These are phyloP conservation scores for Entomophthora muscae DNA, from an alignment of 371 early-diverging fungal species.

Conservation along the genomic window DNA sequence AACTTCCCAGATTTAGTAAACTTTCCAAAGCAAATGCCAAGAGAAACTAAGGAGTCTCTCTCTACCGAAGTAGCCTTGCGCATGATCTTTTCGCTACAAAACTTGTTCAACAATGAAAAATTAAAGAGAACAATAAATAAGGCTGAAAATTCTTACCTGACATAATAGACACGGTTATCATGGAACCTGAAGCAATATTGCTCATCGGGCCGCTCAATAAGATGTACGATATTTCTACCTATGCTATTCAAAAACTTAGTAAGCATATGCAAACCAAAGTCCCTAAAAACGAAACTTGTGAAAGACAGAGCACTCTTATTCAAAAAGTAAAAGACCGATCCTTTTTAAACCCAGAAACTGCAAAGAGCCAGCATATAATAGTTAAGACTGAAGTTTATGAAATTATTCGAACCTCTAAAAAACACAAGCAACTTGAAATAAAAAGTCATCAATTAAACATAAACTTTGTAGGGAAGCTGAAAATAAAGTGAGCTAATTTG, in stretches of 20 bases:
- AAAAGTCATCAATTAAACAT: no score
- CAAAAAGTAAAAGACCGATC: background rate
- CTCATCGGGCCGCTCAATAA: conserved; percentile 89
- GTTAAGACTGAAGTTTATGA: background rate
- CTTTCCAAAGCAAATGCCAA: conserved; percentile 96
- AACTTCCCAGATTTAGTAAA: conserved; percentile 97
- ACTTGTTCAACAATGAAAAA: background rate
- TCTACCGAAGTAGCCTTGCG: conserved; percentile 64
- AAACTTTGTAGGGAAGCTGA: no score
- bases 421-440: background rate
- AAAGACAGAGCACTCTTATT: background rate
- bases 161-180: conserved; percentile 84
- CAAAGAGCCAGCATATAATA: background rate
- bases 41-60: conserved; percentile 72
- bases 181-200: conserved; percentile 90
- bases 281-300: background rate
- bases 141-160: conserved; percentile 34
- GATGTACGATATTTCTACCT: conserved; percentile 83
- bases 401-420: background rate
- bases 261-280: background rate
- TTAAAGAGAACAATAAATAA: background rate
- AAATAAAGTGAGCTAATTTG: no score
- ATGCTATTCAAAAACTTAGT: conserved; percentile 33
- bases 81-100: conserved; percentile 69
- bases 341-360: background rate